phyloP scores from a whole-genome alignment of 257 asterid genomes.

The Dorcoceras hygrometricum region DNA sequence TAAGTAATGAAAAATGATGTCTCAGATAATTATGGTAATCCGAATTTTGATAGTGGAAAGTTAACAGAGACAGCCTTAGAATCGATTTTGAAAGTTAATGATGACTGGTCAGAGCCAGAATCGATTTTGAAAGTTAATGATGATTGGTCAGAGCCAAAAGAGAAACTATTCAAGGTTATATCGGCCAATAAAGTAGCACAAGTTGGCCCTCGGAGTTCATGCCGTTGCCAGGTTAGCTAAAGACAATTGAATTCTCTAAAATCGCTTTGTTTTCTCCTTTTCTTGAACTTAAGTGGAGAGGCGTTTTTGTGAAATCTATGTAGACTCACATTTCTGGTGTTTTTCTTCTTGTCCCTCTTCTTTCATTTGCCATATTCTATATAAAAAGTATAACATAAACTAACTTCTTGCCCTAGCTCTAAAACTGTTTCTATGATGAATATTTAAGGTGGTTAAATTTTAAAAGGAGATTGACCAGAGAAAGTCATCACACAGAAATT shows the following conservation, averaged over 20 bases:
- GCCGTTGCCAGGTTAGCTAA: conserved; percentile 75
- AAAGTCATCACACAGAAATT: no score
- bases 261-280: neutral
- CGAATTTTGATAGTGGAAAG: conserved; percentile 25
- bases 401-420: no score
- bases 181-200: conserved; percentile 49
- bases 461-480: no score
- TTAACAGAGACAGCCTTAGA: conserved; percentile 25
- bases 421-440: no score
- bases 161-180: conserved; percentile 40
- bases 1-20: conserved; percentile 25
- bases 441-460: no score
- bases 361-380: no score
- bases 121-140: conserved; percentile 35
- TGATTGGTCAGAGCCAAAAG: conserved; percentile 55
- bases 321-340: neutral
- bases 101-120: conserved; percentile 54
- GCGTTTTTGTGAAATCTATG: neutral
- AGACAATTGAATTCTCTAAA: conserved; percentile 5
- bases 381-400: neutral
- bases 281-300: neutral
- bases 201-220: conserved; percentile 71
- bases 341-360: no score
- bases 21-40: conserved; percentile 26
- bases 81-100: conserved; percentile 31